Base-by-base conservation (phyloP, 116 monocot genomes). In the Trichopus zeylanicus region DNA sequence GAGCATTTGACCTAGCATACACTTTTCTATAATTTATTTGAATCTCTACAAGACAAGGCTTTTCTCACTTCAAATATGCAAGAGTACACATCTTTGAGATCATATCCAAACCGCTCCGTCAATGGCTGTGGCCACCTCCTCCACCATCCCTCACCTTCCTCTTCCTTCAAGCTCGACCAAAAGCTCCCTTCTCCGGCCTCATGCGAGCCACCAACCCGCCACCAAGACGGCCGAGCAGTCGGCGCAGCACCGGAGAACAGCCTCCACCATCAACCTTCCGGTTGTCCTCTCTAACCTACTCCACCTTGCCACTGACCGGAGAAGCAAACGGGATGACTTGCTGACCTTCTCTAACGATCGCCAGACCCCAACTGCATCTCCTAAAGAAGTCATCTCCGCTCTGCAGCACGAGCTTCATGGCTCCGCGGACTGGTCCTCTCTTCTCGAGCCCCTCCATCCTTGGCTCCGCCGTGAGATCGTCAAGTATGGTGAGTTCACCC, bases 401-500 rank as follows among this genome's bases (percentile, higher is more conserved):
- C 28, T 77, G 32, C 53, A 19, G 31, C 13, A 46, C 29, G 49
- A 73, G 60, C 57, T 85, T 62, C 85, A 85, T 26, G 76, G 85
- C 54, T 9, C 31, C 22, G 71, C 24, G 1, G 53, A 78, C 46
- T 81, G 74, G 78, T 67, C 72, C 22, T 13, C 25, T 16, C 70
- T 81, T 34, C 69, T 82, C n/a, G 6, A 69, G 28, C 81, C 81
- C 24, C 75, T 86, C 52, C 75, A 86, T 52, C 78, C 75, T 9
- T 72, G 38, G 62, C 72, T 86, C 28, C 81, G 80, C 51, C 71
- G 63, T 16, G 75, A 81, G 63, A 59, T 86, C 53, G 3, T 86
- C 55, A 75, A 73, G 31, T 86, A 81, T 55, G 86, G 86, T 24
- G 86, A 81, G 57, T 56, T 86, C 53, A 28, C 75, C 9, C 72